These are phyloP conservation scores for Zarea fungicola DNA, from an alignment of 2,329 filamentous ascomycete species.

Conservation along the genomic window DNA sequence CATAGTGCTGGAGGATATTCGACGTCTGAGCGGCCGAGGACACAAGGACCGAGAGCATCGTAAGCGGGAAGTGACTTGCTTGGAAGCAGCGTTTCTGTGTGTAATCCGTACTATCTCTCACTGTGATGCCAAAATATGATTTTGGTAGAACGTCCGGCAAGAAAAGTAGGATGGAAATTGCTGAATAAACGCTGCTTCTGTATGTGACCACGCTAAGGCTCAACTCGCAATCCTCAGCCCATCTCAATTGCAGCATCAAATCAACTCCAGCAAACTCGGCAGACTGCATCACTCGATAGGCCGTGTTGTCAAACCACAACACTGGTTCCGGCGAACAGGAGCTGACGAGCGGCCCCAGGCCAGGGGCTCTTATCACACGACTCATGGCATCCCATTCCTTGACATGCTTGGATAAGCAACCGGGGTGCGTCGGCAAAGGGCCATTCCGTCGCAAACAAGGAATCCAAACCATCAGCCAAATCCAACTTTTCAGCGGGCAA, in stretches of 20 bases:
- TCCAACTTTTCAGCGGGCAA: constrained; percentile 48
- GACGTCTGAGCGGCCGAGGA: neutral
- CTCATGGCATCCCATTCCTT: constrained; percentile 67
- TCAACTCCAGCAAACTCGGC: neutral
- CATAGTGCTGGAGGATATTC: neutral
- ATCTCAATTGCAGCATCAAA: constrained; percentile 14
- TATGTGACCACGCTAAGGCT: constrained; percentile 42
- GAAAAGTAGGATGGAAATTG: constrained; percentile 26
- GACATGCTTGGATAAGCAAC: constrained; percentile 41
- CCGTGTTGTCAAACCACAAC: constrained; percentile 40
- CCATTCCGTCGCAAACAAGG: constrained; percentile 30
- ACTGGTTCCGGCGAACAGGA: constrained; percentile 56
- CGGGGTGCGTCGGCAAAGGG: constrained; percentile 36
- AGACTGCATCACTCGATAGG: constrained; percentile 19
- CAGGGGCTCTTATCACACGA: constrained; percentile 69
- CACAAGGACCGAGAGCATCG: constrained; percentile 9
- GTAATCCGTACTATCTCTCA: constrained; percentile 12
- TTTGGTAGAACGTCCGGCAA: constrained; percentile 40
- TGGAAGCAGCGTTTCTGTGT: constrained; percentile 9
- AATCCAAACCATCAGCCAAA: constrained; percentile 37
- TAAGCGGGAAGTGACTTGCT: neutral
- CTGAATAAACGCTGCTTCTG: constrained; percentile 40
- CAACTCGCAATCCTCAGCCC: constrained; percentile 32
- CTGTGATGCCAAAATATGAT: constrained; percentile 24
- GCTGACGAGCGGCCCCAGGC: constrained; percentile 71